These are phyloP conservation scores for barrel medic (Medicago truncatula) DNA, from an alignment of 306 rosid species.

Conservation along the genomic window DNA sequence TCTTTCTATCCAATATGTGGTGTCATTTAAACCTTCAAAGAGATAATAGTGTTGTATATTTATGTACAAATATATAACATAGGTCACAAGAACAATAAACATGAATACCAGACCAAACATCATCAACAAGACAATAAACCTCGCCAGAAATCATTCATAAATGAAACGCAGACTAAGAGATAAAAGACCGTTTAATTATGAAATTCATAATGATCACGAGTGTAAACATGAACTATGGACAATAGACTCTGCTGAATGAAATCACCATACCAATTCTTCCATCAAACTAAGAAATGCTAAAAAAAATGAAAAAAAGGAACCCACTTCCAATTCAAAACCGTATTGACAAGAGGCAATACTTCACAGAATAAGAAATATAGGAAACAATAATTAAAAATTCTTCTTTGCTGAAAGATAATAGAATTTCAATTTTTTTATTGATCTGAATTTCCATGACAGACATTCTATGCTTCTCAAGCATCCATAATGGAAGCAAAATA, in stretches of 20 bases:
- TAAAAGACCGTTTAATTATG: slow-evolving; percentile 18
- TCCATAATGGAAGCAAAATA: slow-evolving; percentile 30
- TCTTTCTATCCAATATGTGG: slow-evolving; percentile 25
- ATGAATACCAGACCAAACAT: slow-evolving; percentile 11
- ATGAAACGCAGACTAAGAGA: slow-evolving; percentile 3
- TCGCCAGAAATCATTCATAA: slow-evolving; percentile 11
- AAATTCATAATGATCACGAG: neutral
- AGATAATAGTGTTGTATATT: neutral
- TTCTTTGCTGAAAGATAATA: neutral
- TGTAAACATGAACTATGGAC: slow-evolving; percentile 4
- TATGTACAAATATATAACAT: neutral
- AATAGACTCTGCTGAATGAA: slow-evolving; percentile 16
- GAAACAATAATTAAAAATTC: slow-evolving; percentile 19
- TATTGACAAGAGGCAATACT: neutral
- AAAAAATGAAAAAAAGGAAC: neutral
- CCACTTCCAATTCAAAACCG: neutral
- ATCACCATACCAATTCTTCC: slow-evolving; percentile 7
- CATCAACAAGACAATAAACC: neutral
- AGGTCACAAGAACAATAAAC: neutral
- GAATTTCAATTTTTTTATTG: slow-evolving; percentile 10
- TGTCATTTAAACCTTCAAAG: slow-evolving; percentile 28
- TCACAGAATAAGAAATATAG: neutral
- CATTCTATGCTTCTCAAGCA: slow-evolving; percentile 12
- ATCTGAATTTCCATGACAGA: slow-evolving; percentile 30
- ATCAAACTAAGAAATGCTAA: slow-evolving; percentile 10